These are phyloP conservation scores for Fibroporia radiculosa DNA, from an alignment of 768 basidiomycete genomes.

Conservation along the genomic window DNA sequence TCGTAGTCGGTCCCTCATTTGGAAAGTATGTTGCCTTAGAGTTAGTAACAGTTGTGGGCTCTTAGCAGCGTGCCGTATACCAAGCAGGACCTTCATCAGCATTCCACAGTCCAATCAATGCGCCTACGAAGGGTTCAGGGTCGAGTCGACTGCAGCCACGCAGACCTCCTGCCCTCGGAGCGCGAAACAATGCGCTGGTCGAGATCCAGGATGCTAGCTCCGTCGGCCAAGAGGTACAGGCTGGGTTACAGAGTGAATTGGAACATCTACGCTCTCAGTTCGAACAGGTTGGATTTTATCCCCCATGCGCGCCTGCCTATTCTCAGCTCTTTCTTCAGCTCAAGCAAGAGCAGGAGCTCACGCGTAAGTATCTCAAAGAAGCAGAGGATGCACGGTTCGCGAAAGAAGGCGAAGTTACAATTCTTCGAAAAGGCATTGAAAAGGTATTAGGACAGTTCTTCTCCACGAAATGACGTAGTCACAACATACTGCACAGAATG, in stretches of 20 bases:
- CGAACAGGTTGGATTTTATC: constrained; percentile 34
- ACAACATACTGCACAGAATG: constrained; percentile 27
- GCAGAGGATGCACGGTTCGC: constrained; percentile 43
- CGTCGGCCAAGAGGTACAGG: not conserved
- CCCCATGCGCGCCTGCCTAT: constrained; percentile 1
- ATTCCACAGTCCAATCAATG: no score
- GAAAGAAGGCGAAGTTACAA: constrained; percentile 67
- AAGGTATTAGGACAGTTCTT: constrained; percentile 36
- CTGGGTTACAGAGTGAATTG: constrained; percentile 6
- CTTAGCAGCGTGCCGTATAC: not conserved
- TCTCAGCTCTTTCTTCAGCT: constrained; percentile 31
- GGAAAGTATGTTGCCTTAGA: no score
- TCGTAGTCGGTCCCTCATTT: no score
- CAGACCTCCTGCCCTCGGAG: not conserved
- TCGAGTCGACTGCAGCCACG: not conserved
- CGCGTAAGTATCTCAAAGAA: constrained; percentile 37
- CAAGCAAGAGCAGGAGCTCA: constrained; percentile 38
- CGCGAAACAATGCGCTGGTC: not conserved
- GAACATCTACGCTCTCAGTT: constrained; percentile 26
- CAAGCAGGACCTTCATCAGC: no score
- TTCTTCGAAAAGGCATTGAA: constrained; percentile 58
- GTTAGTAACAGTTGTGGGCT: no score
- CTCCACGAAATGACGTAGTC: not conserved
- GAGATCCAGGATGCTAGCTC: not conserved
- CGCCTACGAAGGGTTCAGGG: not conserved